Base-by-base conservation (phyloP, 2,329 filamentous ascomycete species). In the Penicillium oxalicum region DNA sequence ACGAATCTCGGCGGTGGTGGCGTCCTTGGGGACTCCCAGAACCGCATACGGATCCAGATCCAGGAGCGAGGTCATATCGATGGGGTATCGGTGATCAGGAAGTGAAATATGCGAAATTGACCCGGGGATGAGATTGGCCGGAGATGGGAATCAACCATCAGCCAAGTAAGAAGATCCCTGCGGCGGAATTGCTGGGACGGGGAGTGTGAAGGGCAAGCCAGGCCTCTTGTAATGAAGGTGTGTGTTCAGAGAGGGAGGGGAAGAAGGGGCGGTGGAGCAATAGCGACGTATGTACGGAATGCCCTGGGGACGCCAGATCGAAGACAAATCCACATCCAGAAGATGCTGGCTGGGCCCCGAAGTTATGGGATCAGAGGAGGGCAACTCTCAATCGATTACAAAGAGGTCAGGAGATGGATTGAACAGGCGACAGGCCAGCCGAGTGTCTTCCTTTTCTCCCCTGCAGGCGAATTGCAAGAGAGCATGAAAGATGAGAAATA, bases 11-110 rank as follows among this genome's bases (percentile, higher is more conserved):
- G 82, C 59, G 37, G 83, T 66, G 52, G 86, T 81, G 41, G 88
- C 87, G 69, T 85, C 81, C 64, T 81, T 86, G 52, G 83, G 66
- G 49, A 96, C 79, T 45, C 87, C 87, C 43, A 96, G 78, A 47
- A 81, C 77, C 62, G 77, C 80, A 75, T 95, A 95, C 42, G 89
- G 91, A 73, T 97, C 88, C 53, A 82, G 62, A 52, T 67, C 62
- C 45, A 61, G 62, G 41, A 53, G 40, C 28, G 59, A 59, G 37
- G 53, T 58, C 58, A 66, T 65, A 50, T 48, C 61, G 39, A 37
- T 43, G 25, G 35, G 36, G 7, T 8, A 32, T 4, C 11, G 12
- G 40, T 40, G 40, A 18, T 13, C 34, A 29, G 33, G 27, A 43
- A 33, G 28, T 25, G 26, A 26, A 25, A 45, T 40, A 37, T 13